Evolutionary conservation across 345 rosid species (phyloP), one percentile per base, ranked within the genome.

Genomic region (Rhodomyrtus tomentosa): DNA sequence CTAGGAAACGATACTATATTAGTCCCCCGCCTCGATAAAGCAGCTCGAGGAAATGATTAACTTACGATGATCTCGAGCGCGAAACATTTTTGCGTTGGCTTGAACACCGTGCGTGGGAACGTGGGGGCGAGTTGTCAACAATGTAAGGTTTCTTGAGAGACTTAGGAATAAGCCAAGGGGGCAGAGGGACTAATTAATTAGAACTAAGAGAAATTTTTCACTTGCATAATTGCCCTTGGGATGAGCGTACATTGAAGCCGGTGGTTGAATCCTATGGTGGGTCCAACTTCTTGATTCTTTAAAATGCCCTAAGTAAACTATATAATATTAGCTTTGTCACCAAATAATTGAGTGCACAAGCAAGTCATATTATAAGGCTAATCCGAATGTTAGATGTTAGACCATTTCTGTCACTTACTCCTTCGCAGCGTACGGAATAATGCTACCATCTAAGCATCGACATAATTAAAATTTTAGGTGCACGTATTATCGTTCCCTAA

Each of bases 91-190:
- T 55, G 84, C 84, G 85, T 55, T 48, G 50, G 89, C 91, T 92
- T 81, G 89, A 87, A 86, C 51, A 40, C 36, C 88, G 92, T 90
- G 91, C 89, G 68, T 74, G 55, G 80, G 90, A 91, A 90, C 92
- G 85, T 91, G 90, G 90, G 55, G 90, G 90, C n/a, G n/a, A 55
- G 87, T 90, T 90, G 92, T 89, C 48, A 87, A 80, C 89, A 89
- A 86, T 80, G 72, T 25, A 92, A 86, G 93, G 49, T 88, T 87
- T 87, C 87, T 53, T 81, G 82, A 80, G 20, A 83, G 74, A 76
- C 52, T 48, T 51, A 81, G 80, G 80, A 74, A 86, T 45, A 53
- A 68, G 76, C 76, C 76, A 18, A 10, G 76, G 62, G 76, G 42
- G 18, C 73, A 59, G 42, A 10, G 12, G 42, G 45, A 32, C 16